These are phyloP conservation scores for Eucalyptus paniculata DNA, from an alignment of 345 rosid genomes.

Conservation along the genomic window DNA sequence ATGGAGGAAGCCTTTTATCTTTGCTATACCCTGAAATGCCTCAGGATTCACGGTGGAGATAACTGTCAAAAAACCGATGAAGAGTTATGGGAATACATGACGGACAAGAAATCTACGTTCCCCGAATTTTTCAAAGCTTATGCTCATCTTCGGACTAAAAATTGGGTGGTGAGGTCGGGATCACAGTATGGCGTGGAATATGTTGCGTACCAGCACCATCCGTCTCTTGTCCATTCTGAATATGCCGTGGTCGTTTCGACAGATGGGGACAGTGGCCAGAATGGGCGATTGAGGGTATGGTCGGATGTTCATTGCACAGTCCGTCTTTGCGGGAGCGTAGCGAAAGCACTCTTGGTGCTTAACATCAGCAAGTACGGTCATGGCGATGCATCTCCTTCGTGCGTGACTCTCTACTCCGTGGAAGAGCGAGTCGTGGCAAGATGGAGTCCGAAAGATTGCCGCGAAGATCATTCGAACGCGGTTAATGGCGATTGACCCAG, in stretches of 20 bases:
- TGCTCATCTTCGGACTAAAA: constrained; percentile 55
- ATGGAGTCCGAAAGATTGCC: constrained; percentile 58
- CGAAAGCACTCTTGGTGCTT: constrained; percentile 52
- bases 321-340: constrained; percentile 75
- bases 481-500: neutral
- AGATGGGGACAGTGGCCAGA: constrained; percentile 11
- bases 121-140: constrained; percentile 59
- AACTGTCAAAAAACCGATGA: constrained; percentile 8
- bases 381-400: constrained; percentile 11
- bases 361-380: constrained; percentile 18
- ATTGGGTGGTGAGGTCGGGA: constrained; percentile 73
- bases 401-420: constrained; percentile 34
- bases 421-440: constrained; percentile 46
- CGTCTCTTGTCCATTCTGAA: constrained; percentile 78
- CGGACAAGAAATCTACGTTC: constrained; percentile 25
- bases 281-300: constrained; percentile 51
- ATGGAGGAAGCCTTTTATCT: constrained; percentile 81
- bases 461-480: constrained; percentile 28
- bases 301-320: constrained; percentile 54
- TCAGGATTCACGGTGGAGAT: constrained; percentile 25
- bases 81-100: constrained; percentile 47
- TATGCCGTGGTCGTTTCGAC: constrained; percentile 51
- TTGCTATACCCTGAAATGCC: constrained; percentile 44
- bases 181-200: constrained; percentile 70
- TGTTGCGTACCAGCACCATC: constrained; percentile 77